These are phyloP conservation scores for Kuraishia hungarica DNA, from an alignment of 805 yeast genomes.

Conservation along the genomic window DNA sequence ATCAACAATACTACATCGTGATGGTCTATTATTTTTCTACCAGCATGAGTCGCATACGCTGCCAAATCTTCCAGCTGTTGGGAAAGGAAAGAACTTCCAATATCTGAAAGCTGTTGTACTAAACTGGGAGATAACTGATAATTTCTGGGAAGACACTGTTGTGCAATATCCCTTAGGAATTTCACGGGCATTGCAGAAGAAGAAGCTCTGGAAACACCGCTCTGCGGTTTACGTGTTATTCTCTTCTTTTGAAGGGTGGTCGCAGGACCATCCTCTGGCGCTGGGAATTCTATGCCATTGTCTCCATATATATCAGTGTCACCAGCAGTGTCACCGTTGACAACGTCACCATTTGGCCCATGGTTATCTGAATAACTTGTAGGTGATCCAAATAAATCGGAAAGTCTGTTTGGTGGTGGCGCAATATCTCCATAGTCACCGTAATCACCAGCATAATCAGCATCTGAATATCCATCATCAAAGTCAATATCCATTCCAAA, in stretches of 20 bases:
- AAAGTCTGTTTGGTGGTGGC: not conserved
- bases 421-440: conserved; percentile 4
- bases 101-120: conserved; percentile 18
- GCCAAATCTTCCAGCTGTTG: conserved; percentile 25
- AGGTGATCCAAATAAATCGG: not conserved
- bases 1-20: conserved; percentile 26
- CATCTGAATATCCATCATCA: conserved; percentile 8
- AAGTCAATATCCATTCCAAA: conserved; percentile 10
- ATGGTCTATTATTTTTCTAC: conserved; percentile 18
- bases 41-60: conserved; percentile 24
- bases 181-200: conserved; percentile 7
- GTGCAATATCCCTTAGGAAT: conserved; percentile 7
- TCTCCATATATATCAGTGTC: no score
- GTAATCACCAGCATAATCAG: conserved; percentile 9
- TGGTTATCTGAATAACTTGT: not conserved
- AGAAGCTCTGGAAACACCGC: conserved; percentile 3
- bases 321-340: no score
- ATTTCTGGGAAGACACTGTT: conserved; percentile 10
- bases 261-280: no score
- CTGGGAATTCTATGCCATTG: no score
- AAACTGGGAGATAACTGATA: conserved; percentile 14
- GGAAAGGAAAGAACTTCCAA: conserved; percentile 25
- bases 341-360: not conserved
- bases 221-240: not conserved
- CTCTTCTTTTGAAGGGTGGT: conserved; percentile 5